These are phyloP conservation scores for Gossypium australe DNA, from an alignment of 345 rosid genomes.

Conservation along the genomic window DNA sequence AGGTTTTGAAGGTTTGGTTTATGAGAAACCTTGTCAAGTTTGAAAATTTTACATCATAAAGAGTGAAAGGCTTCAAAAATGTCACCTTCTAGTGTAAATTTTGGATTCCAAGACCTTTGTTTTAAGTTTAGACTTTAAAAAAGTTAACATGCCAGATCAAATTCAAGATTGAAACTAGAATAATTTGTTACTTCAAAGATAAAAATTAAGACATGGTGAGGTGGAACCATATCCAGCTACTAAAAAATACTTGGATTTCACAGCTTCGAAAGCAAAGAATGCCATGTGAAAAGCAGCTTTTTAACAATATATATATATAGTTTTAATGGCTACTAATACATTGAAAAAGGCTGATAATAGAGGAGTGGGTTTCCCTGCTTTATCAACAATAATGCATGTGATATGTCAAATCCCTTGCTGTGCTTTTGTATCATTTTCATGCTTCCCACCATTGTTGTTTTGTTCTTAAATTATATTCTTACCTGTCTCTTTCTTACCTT, in stretches of 20 bases:
- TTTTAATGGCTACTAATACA: constrained; percentile 14
- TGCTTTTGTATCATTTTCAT: constrained; percentile 20
- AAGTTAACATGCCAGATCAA: background rate
- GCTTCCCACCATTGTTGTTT: constrained; percentile 6
- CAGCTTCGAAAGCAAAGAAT: constrained; percentile 23
- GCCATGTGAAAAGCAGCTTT: constrained; percentile 47
- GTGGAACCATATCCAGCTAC: constrained; percentile 12
- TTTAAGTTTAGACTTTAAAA: too few species aligned
- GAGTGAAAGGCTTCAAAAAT: too few species aligned
- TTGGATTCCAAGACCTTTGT: too few species aligned
- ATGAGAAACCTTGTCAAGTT: too few species aligned
- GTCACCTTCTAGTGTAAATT: too few species aligned
- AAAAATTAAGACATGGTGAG: constrained; percentile 11
- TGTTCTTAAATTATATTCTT: constrained; percentile 11
- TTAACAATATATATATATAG: background rate
- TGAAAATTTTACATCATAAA: too few species aligned
- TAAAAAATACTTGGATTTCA: constrained; percentile 8
- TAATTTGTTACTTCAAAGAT: constrained; percentile 2
- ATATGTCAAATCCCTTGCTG: constrained; percentile 25
- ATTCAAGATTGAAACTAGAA: background rate
- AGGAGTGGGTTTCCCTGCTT: constrained; percentile 24
- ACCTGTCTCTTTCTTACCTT: constrained; percentile 24
- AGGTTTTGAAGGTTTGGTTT: too few species aligned
- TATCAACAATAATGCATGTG: constrained; percentile 32
- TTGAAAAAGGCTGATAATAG: constrained; percentile 17